These are phyloP conservation scores for Oropetium thomaeum DNA, from an alignment of 176 grass and related monocot genomes.

Conservation along the genomic window DNA sequence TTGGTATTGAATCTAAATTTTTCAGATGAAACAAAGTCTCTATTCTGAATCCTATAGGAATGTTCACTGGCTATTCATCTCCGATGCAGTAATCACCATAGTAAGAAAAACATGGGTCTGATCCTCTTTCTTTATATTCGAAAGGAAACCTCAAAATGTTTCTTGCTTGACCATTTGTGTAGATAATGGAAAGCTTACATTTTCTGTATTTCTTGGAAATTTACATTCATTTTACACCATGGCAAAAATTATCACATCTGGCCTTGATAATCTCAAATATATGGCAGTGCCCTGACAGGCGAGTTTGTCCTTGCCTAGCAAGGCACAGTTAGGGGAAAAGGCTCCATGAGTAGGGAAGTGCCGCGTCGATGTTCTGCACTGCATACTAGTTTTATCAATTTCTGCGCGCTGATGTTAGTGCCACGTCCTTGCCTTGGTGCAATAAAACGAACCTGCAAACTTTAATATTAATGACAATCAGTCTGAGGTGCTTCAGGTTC, in stretches of 20 bases:
- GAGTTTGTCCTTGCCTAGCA: constrained; percentile 12
- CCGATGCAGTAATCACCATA: background rate
- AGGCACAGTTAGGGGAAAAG: background rate
- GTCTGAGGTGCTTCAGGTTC: background rate
- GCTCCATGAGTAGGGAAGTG: background rate
- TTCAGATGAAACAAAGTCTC: background rate
- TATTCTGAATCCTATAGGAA: background rate
- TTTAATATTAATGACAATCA: background rate
- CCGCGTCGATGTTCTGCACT: background rate
- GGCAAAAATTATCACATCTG: background rate
- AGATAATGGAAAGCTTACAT: background rate
- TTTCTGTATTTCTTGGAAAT: background rate
- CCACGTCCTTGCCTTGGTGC: background rate
- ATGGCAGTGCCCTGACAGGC: background rate
- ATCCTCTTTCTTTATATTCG: background rate
- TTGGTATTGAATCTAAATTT: background rate
- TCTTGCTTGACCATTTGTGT: background rate
- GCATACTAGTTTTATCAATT: background rate
- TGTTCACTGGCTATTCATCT: background rate
- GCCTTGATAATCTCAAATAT: background rate
- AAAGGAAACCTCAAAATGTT: background rate
- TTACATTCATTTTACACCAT: background rate
- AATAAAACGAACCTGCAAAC: background rate
- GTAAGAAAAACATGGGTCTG: background rate
- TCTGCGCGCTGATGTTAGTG: background rate